Percentiles rank a stretch among this genome's conserved stretches.
Evolutionary conservation across 2,329 filamentous ascomycete genomes (phyloP).

Genomic region (Cercospora brassicicola): DNA sequence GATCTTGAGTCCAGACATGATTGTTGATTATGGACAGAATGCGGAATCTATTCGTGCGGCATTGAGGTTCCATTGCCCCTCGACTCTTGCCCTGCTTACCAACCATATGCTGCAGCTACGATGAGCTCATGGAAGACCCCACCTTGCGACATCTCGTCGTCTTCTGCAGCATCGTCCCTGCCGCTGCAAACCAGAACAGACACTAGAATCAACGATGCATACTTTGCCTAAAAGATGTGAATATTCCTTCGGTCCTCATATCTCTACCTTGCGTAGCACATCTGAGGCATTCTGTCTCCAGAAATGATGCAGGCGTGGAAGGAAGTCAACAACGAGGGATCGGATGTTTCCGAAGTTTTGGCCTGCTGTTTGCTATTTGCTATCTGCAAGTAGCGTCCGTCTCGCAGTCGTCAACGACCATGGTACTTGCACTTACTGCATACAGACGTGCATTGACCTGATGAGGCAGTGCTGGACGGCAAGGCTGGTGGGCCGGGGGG

Average conservation of each 20-base stretch:
- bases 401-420: not conserved
- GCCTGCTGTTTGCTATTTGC: not conserved
- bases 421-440: not conserved
- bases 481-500: not conserved
- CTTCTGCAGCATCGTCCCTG: not conserved
- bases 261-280: no score
- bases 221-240: no score
- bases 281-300: no score
- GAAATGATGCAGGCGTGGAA: no score
- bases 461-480: not conserved
- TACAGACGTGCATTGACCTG: not conserved
- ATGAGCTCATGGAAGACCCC: not conserved
- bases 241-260: no score
- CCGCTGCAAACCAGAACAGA: no score
- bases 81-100: not conserved
- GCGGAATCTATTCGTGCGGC: not conserved
- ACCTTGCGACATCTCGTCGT: not conserved
- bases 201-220: no score
- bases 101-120: not conserved
- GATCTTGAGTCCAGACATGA: constrained; percentile 36
- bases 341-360: not conserved
- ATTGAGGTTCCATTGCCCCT: not conserved
- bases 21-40: not conserved
- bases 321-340: no score
- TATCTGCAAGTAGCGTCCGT: not conserved